Evolutionary conservation across 2,329 filamentous ascomycete species (phyloP), one percentile per base, ranked within the genome.

Genomic region (Aspergillus sp.): DNA sequence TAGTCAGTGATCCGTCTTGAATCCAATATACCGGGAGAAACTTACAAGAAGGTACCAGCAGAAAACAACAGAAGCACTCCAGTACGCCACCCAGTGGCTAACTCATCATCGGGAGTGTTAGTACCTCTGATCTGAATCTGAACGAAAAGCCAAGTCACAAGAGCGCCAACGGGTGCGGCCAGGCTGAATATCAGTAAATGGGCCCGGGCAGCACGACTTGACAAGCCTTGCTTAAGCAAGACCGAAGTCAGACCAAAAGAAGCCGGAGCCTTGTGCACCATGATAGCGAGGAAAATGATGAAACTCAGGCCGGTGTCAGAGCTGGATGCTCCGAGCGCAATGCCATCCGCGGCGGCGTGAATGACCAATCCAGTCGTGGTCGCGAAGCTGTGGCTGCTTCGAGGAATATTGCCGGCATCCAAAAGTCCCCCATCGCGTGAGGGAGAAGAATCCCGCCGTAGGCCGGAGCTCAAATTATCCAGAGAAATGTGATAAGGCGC

Each of bases 211-310:
- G 86, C 87, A 41, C 93, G 85, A 71, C 95, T 97, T 11, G 89
- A 91, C 1, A 97, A 78, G 0, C 94, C 94, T 67, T 97, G 91
- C 70, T 93, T 95, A 44, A 99, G 78, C 44, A 99, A 76, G 2
- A 97, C 84, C 1, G 91, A 92, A 0, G 93, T 97, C 45, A 99
- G 76, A 0, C 94, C 94, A 75, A 99, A 99, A 0, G 94, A 92
- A 1, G 94, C 94, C 0, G 92, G 93, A 1, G 91, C 93, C 75
- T 97, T 99, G 73, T 99, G 94, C 5, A 97, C 84, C 89, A 99
- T 95, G 61, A 99, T 94, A 10, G 94, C 94, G 38, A 96, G 74
- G 71, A 99, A 99, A 36, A 99, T 91, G 62, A 99, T 89, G 55
- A 97, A 85, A 32, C 89, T 91, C 10, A 99, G 76, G 53, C 88